These are phyloP conservation scores for Aspergillus proliferans DNA, from an alignment of 2,329 filamentous ascomycete genomes.

Conservation along the genomic window DNA sequence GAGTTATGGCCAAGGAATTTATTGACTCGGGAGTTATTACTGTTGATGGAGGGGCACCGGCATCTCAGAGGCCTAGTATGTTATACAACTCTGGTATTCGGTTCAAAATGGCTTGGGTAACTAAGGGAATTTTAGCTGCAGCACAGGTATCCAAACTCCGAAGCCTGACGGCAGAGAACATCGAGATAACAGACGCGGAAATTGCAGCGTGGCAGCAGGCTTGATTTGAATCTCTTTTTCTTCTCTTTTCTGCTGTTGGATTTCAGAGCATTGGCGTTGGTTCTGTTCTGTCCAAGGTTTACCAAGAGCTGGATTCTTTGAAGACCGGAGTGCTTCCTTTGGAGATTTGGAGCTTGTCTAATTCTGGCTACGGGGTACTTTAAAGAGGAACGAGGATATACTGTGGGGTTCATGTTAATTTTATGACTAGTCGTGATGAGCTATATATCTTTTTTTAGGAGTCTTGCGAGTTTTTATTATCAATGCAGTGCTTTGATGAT, in stretches of 20 bases:
- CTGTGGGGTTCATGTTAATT: no score
- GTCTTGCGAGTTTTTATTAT: no score
- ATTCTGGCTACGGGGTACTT: no score
- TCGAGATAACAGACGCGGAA: conserved; percentile 25
- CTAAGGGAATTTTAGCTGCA: conserved; percentile 18
- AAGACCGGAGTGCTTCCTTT: no score
- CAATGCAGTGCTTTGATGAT: no score
- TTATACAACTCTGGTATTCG: no score
- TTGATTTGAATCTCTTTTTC: not conserved
- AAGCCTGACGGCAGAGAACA: conserved; percentile 22
- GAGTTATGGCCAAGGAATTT: conserved; percentile 23
- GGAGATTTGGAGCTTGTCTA: no score
- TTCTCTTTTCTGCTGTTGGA: not conserved
- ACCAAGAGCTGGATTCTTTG: not conserved
- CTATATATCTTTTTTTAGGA: no score
- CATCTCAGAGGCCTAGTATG: conserved; percentile 24
- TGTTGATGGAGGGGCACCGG: conserved; percentile 20
- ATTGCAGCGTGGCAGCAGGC: conserved; percentile 24
- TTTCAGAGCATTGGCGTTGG: not conserved
- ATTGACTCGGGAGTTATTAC: conserved; percentile 25
- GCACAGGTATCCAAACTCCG: conserved; percentile 19
- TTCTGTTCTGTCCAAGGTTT: not conserved
- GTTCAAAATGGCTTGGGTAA: no score
- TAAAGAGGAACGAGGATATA: no score
- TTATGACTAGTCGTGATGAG: no score